These are phyloP conservation scores for Daucus carota DNA, from an alignment of 129 eudicot genomes.

Conservation along the genomic window DNA sequence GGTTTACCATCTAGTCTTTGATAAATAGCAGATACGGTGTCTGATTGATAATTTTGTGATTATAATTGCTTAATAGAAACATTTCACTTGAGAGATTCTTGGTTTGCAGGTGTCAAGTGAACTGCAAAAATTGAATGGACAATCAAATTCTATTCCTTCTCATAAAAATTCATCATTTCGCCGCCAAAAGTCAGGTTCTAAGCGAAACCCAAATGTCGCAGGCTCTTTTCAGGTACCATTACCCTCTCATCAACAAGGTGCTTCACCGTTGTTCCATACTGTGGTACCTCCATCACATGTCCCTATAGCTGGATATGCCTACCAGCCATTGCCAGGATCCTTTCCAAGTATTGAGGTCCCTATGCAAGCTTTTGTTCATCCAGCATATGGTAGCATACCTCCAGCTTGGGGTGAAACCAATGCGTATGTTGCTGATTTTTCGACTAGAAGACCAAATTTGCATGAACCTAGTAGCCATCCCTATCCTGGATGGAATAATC, in stretches of 20 bases:
- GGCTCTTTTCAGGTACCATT: slow-evolving; percentile 56
- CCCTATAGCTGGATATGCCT: slow-evolving; percentile 51
- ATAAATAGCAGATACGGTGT: neutral
- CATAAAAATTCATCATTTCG: slow-evolving; percentile 43
- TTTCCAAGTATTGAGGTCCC: slow-evolving; percentile 37
- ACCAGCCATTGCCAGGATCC: slow-evolving; percentile 43
- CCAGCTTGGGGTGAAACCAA: slow-evolving; percentile 42
- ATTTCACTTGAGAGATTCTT: neutral
- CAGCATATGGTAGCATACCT: slow-evolving; percentile 37
- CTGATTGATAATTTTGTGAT: neutral
- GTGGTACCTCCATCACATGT: slow-evolving; percentile 57
- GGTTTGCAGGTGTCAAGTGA: slow-evolving; percentile 45
- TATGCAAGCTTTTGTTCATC: slow-evolving; percentile 37
- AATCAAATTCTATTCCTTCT: slow-evolving; percentile 34
- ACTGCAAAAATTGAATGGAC: slow-evolving; percentile 51
- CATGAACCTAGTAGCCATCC: slow-evolving; percentile 43
- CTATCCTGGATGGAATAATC: slow-evolving; percentile 41
- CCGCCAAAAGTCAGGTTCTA: slow-evolving; percentile 46
- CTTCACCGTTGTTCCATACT: slow-evolving; percentile 46
- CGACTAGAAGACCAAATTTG: slow-evolving; percentile 43
- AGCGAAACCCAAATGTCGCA: slow-evolving; percentile 42
- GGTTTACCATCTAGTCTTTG: neutral
- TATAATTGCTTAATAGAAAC: neutral
- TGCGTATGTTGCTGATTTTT: slow-evolving; percentile 29
- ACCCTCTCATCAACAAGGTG: slow-evolving; percentile 50